Conservation (phyloP, 352 stramenopile genomes). For the Phytophthora ramorum region DNA sequence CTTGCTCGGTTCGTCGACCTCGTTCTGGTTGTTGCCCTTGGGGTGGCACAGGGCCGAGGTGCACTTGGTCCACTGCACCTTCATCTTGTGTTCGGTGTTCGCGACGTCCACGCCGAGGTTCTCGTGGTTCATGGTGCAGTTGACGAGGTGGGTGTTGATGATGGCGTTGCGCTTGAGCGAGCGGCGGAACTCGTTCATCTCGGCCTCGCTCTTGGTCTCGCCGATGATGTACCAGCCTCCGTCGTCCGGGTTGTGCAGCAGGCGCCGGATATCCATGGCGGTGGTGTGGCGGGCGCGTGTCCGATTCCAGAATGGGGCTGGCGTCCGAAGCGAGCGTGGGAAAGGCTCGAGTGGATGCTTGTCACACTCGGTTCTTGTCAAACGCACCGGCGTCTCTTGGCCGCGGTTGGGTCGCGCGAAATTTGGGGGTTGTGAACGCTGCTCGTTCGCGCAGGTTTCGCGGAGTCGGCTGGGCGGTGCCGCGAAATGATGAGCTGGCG, state of each 20-base stretch:
- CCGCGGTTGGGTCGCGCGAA: constrained; percentile 11
- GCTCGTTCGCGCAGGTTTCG: constrained; percentile 35
- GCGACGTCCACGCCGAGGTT: constrained; percentile 43
- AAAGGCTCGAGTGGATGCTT: constrained; percentile 39
- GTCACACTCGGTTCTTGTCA: constrained; percentile 41
- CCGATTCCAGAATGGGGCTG: constrained; percentile 34
- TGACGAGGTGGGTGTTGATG: constrained; percentile 86
- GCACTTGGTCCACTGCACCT: constrained; percentile 87
- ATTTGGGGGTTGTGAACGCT: constrained; percentile 11
- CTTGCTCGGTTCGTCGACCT: constrained; percentile 39
- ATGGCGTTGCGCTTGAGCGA: constrained; percentile 86
- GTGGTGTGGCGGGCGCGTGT: constrained; percentile 10
- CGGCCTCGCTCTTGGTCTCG: constrained; percentile 71
- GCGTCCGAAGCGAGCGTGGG: constrained; percentile 1
- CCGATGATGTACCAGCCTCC: constrained; percentile 82
- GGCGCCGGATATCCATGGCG: constrained; percentile 73
- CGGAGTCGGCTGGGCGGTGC: constrained; percentile 8
- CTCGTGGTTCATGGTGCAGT: constrained; percentile 85
- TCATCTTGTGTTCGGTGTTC: constrained; percentile 82
- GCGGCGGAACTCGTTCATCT: constrained; percentile 79
- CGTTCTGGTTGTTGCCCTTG: constrained; percentile 49
- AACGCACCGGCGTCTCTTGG: constrained; percentile 41
- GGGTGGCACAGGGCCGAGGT: constrained; percentile 81
- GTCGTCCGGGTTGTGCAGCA: constrained; percentile 83
- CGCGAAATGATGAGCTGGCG: constrained; percentile 26